phyloP scores from a whole-genome alignment of 2,329 filamentous ascomycete genomes.

The Byssothecium circinans region DNA sequence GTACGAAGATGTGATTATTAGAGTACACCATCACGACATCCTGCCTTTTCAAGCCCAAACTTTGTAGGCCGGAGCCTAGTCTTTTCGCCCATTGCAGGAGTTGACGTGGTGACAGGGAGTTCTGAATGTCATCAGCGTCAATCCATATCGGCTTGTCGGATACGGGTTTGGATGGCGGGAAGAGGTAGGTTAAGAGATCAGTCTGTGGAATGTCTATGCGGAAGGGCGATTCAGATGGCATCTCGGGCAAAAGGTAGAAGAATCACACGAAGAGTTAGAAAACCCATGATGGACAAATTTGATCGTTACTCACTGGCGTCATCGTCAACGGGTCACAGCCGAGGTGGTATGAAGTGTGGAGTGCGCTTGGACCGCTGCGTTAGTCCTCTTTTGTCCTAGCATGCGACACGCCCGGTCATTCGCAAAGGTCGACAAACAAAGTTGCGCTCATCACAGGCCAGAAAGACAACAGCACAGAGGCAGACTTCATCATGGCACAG shows the following conservation, averaged over 20 bases:
- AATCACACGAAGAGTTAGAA: background rate
- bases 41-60: conserved; percentile 49
- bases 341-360: background rate
- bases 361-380: background rate
- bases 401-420: no score
- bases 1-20: conserved; percentile 59
- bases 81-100: conserved; percentile 56
- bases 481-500: no score
- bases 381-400: no score
- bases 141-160: conserved; percentile 57
- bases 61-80: conserved; percentile 54
- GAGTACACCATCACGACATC: conserved; percentile 59
- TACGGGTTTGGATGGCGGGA: conserved; percentile 33
- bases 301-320: background rate
- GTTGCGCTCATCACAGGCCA: no score
- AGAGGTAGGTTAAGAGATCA: conserved; percentile 46
- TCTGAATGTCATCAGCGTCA: conserved; percentile 51
- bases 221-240: conserved; percentile 53
- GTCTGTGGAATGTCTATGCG: conserved; percentile 52
- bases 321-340: background rate
- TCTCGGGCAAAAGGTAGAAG: conserved; percentile 17
- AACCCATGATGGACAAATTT: background rate
- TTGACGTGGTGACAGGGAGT: conserved; percentile 52
- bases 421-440: no score
- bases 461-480: no score